Evolutionary conservation across 768 basidiomycete genomes (phyloP).

Genomic region (Daedalea quercina): DNA sequence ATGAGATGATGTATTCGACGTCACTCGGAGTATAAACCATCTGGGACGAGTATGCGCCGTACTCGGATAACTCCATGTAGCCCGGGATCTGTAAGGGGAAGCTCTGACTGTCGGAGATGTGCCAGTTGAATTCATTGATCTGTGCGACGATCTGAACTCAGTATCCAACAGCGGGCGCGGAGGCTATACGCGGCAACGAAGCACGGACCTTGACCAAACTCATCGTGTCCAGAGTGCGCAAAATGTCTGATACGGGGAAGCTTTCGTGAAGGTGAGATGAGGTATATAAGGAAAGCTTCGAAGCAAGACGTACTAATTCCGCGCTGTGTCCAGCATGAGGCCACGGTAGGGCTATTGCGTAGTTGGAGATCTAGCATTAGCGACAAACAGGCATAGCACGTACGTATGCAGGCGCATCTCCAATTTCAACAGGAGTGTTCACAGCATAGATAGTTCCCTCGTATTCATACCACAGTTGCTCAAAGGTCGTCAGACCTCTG

Average conservation of each 20-base stretch:
- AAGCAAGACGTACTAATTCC: constrained; percentile 56
- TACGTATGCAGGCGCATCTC: constrained; percentile 62
- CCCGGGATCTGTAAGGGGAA: constrained; percentile 38
- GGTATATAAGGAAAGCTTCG: neutral
- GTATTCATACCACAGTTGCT: constrained; percentile 52
- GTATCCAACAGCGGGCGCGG: no score
- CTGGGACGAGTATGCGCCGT: constrained; percentile 37
- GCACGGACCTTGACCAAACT: constrained; percentile 26
- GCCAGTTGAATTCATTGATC: constrained; percentile 39
- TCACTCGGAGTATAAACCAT: constrained; percentile 30
- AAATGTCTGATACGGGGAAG: constrained; percentile 57
- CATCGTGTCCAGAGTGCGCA: constrained; percentile 70
- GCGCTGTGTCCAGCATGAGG: constrained; percentile 74
- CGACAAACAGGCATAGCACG: constrained; percentile 17
- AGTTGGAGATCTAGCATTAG: neutral
- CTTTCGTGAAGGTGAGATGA: constrained; percentile 25
- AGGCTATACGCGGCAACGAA: neutral
- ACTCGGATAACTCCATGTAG: constrained; percentile 29
- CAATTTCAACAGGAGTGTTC: constrained; percentile 50
- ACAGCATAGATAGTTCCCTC: constrained; percentile 42
- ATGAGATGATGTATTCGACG: constrained; percentile 32
- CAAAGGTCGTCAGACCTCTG: constrained; percentile 70
- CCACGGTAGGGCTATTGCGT: constrained; percentile 60
- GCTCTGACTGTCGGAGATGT: constrained; percentile 42
- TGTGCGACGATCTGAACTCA: neutral